Evolutionary conservation across 371 early-diverging fungal genomes (phyloP).

Genomic region (Apophysomyces ossiformis): DNA sequence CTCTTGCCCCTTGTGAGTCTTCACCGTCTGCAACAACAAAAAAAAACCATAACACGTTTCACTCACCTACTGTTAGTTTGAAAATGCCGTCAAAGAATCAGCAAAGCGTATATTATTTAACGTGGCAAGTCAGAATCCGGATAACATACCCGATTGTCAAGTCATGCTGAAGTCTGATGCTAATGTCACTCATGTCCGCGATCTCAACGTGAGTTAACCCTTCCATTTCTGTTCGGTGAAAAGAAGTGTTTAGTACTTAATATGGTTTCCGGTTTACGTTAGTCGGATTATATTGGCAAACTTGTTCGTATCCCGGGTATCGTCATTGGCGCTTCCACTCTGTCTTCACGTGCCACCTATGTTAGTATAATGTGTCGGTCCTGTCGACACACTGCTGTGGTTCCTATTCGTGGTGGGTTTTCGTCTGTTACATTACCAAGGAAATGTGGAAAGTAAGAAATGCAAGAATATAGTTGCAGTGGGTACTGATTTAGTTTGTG

Average conservation of each 20-base stretch:
- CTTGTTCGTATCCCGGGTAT: constrained; percentile 97
- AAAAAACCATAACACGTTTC: neutral
- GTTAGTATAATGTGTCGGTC: constrained; percentile 87
- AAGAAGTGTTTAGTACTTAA: neutral
- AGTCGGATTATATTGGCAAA: constrained; percentile 91
- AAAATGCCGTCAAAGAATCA: constrained; percentile 76
- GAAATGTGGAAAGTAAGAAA: constrained; percentile 75
- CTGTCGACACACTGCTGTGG: constrained; percentile 80
- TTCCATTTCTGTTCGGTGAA: neutral
- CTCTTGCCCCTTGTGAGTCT: constrained; percentile 75
- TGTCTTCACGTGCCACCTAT: constrained; percentile 86
- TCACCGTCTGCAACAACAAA: neutral
- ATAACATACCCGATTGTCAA: constrained; percentile 81
- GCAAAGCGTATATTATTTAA: constrained; percentile 72
- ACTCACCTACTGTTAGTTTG: constrained; percentile 64
- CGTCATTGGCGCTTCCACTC: constrained; percentile 94
- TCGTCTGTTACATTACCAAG: constrained; percentile 85
- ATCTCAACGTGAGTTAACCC: constrained; percentile 68
- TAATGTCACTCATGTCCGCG: constrained; percentile 84
- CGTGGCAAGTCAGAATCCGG: constrained; percentile 34
- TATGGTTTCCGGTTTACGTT: neutral
- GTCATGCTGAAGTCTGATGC: constrained; percentile 85
- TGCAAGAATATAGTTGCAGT: constrained; percentile 10
- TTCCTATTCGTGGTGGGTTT: constrained; percentile 90
- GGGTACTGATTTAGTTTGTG: neutral